A percentile compares a stretch with the other conserved stretches of the same genome.
These are phyloP conservation scores for Paracorniculantispora psalliotae DNA, from an alignment of 2,329 filamentous ascomycete genomes.

Conservation along the genomic window DNA sequence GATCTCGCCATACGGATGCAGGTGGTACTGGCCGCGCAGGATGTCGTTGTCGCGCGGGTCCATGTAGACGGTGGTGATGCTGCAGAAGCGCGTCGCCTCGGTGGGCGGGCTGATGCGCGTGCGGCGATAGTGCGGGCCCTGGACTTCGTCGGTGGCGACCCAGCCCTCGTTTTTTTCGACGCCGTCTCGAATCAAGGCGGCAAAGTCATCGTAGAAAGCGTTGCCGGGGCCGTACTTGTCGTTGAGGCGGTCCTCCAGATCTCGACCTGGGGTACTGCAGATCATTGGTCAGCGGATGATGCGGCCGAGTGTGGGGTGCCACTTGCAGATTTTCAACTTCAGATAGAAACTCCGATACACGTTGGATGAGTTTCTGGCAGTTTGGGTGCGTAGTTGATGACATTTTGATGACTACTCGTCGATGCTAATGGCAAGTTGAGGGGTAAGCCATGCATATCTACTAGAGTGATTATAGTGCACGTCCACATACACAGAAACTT, in stretches of 20 bases:
- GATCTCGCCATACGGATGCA: conserved; percentile 51
- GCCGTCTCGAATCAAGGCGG: conserved; percentile 32
- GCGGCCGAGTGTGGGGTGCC: not conserved
- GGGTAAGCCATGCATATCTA: not conserved
- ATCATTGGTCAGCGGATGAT: not conserved
- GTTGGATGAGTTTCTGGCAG: conserved; percentile 7
- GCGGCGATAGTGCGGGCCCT: conserved; percentile 42
- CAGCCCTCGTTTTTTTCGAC: conserved; percentile 36
- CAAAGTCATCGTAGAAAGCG: conserved; percentile 38
- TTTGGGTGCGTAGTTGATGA: conserved; percentile 4
- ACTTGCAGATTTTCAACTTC: conserved; percentile 8
- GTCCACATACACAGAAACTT: not conserved
- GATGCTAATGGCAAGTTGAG: conserved; percentile 5
- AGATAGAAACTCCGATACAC: conserved; percentile 2
- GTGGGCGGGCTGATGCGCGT: conserved; percentile 42
- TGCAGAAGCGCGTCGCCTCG: conserved; percentile 44
- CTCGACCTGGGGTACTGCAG: conserved; percentile 38
- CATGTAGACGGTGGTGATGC: conserved; percentile 55
- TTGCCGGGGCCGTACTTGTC: conserved; percentile 38
- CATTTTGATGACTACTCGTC: not conserved
- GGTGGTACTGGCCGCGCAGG: conserved; percentile 50
- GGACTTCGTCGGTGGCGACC: conserved; percentile 38
- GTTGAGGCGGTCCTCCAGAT: conserved; percentile 40
- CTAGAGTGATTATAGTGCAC: not conserved
- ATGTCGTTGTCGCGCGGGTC: conserved; percentile 35